Evolutionary conservation across 2,329 filamentous ascomycete species (phyloP).

Genomic region (Pseudogymnoascus sp.): DNA sequence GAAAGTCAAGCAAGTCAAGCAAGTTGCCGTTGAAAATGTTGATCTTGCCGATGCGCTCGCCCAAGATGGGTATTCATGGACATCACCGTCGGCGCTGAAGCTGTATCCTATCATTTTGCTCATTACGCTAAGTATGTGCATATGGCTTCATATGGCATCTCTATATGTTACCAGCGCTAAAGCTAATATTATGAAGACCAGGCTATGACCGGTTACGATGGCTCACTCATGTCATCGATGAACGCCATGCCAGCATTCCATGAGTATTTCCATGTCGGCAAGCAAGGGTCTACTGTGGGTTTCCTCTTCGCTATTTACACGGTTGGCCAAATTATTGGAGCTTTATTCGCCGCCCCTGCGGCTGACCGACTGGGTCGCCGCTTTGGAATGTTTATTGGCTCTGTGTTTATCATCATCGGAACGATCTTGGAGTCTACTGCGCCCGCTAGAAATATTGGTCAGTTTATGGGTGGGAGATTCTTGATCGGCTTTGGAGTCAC

Average conservation of each 20-base stretch:
- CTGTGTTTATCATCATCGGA: constrained; percentile 21
- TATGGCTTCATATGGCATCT: too few species aligned
- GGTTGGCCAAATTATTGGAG: constrained; percentile 17
- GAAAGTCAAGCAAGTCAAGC: background rate
- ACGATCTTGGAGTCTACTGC: constrained; percentile 19
- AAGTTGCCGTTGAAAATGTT: constrained; percentile 21
- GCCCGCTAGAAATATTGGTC: constrained; percentile 14
- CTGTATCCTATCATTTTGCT: background rate
- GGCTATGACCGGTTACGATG: background rate
- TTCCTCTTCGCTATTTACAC: constrained; percentile 12
- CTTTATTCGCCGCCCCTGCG: constrained; percentile 11
- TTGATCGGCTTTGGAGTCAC: constrained; percentile 20
- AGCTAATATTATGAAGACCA: background rate
- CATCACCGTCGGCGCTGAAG: constrained; percentile 13
- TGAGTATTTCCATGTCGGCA: constrained; percentile 2
- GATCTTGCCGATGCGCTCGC: constrained; percentile 29
- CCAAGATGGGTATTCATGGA: constrained; percentile 30
- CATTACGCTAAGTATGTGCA: background rate
- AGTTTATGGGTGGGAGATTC: constrained; percentile 17
- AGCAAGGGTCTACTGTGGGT: background rate
- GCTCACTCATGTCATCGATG: constrained; percentile 40
- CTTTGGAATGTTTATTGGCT: constrained; percentile 18
- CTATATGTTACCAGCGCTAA: background rate
- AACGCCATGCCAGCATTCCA: constrained; percentile 40
- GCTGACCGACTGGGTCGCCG: constrained; percentile 21